These are phyloP conservation scores for Trichosporon coremiiforme DNA, from an alignment of 1,284 basidiomycete species.

Conservation along the genomic window DNA sequence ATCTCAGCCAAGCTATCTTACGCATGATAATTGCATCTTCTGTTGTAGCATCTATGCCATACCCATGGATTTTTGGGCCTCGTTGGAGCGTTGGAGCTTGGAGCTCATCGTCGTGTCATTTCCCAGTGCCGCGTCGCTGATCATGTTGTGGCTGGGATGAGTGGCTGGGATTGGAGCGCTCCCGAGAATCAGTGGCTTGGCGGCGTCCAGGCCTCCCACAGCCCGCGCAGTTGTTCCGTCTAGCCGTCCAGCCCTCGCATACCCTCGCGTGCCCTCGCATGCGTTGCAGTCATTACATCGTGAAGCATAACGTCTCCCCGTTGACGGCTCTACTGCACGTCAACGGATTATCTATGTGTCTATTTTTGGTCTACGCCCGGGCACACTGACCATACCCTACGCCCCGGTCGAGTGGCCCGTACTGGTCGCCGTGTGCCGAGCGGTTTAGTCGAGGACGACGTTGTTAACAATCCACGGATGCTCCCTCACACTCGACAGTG, in stretches of 20 bases:
- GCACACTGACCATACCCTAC: background rate
- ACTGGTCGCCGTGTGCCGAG: no score
- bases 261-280: no score
- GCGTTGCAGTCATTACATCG: slow-evolving; percentile 4
- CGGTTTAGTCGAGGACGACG: background rate
- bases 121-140: background rate
- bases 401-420: no score
- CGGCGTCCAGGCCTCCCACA: background rate
- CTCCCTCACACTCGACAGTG: slow-evolving; percentile 71
- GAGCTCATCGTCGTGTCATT: no score
- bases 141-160: background rate
- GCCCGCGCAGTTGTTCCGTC: no score
- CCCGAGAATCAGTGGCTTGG: background rate
- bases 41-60: slow-evolving; percentile 19
- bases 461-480: slow-evolving; percentile 76
- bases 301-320: background rate
- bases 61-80: background rate
- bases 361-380: background rate
- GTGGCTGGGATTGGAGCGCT: slow-evolving; percentile 8
- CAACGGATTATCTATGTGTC: background rate
- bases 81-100: no score
- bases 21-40: slow-evolving; percentile 8
- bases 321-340: background rate
- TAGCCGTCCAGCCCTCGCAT: background rate
- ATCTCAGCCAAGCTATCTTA: background rate